Evolutionary conservation across 140 eudicot species (phyloP), one percentile per base, ranked within the genome.

Genomic region (Artemisia princeps): DNA sequence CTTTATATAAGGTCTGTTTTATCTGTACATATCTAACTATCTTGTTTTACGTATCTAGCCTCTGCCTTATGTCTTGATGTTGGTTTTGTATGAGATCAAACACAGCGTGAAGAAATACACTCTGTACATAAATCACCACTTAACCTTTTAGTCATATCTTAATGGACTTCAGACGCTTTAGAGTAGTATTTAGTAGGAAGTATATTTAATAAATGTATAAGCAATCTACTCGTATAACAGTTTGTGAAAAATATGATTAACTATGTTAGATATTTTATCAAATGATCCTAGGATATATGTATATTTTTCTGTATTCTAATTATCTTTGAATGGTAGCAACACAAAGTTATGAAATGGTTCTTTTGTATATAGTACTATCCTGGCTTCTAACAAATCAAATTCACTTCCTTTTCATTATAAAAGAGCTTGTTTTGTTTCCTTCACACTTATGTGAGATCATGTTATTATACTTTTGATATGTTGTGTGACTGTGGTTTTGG

Each of bases 131-230:
- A 37, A 37, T 37, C 10, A 15, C 28, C 30, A 16, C 40, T 11
- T n/a, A 33, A 67, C 42, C 53, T 67, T 28, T 53, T 49, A 37
- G 28, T 66, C 70, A 50, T 23, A 24, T 14, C 49, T 37, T 49
- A 26, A 8, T 46, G 19, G 14, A 50, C 60, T 37, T 37, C 44
- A 37, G 44, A 37, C 10, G 44, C 44, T 37, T 37, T 37, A 37
- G 9, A 37, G 0, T 6, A 6, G 9, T 37, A 37, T 37, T 6
- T 37, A 37, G 44, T 37, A 37, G 6, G 10, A 37, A 37, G 9
- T 30, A 30, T 30, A 4, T 30, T 4, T 30, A 30, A 30, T 30
- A 30, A 37, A 37, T 37, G 44, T 37, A 37, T 6, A 37, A 6
- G 44, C 44, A 37, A 37, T 37, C 44, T 37, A 37, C 10, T 37